A percentile compares a stretch with the other conserved stretches of the same genome.
These are phyloP conservation scores for Rutstroemia sydowiana DNA, from an alignment of 2,329 filamentous ascomycete genomes.

Conservation along the genomic window DNA sequence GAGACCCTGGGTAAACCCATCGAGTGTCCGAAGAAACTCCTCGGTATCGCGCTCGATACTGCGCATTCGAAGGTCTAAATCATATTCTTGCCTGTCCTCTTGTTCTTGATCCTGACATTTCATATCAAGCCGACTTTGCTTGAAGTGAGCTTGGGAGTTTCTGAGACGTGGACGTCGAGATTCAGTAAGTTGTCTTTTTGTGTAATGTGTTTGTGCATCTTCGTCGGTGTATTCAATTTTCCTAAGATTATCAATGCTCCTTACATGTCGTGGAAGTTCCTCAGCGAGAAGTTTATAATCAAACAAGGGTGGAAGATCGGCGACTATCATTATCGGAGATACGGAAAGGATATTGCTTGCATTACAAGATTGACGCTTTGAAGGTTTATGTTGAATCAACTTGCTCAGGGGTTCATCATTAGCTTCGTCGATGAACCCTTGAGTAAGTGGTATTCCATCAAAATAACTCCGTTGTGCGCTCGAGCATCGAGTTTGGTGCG, in stretches of 20 bases:
- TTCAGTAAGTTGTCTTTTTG: neutral
- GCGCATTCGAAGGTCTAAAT: slow-evolving; percentile 18
- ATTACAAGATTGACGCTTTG: no score
- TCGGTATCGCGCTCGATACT: slow-evolving; percentile 24
- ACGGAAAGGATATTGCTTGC: neutral
- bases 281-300: neutral
- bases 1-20: slow-evolving; percentile 14
- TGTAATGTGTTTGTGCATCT: neutral
- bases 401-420: neutral
- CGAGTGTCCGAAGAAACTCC: slow-evolving; percentile 17
- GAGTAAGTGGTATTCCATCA: neutral
- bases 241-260: neutral
- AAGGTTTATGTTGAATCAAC: no score
- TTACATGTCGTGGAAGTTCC: neutral
- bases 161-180: neutral
- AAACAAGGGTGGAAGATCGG: neutral
- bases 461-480: neutral
- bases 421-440: neutral
- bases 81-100: slow-evolving; percentile 14
- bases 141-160: neutral
- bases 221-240: neutral
- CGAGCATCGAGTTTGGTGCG: neutral
- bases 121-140: neutral
- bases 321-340: neutral
- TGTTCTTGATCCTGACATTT: neutral